Conservation (phyloP, 208 protist species). For the Acanthamoeba lenticulata region DNA sequence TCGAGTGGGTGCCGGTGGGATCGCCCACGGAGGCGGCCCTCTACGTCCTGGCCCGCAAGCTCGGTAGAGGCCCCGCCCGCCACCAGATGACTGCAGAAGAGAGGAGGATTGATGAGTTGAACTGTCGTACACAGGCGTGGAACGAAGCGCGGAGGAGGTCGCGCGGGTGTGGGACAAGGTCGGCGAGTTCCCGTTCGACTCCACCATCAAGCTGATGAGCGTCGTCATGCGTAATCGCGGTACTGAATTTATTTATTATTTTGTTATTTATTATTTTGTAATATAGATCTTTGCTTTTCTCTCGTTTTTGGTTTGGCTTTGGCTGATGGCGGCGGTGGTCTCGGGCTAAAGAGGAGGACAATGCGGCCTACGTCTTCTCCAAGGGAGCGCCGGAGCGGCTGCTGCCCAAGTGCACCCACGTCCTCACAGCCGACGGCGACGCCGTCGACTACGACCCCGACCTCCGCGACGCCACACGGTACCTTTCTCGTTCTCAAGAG, state of each 20-base stretch:
- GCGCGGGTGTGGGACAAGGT: background rate
- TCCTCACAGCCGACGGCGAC: background rate
- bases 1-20: constrained; percentile 26
- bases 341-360: background rate
- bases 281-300: no score
- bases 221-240: no score
- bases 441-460: background rate
- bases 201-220: constrained; percentile 59
- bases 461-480: background rate
- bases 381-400: constrained; percentile 48
- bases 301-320: background rate
- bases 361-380: background rate
- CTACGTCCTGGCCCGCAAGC: constrained; percentile 42
- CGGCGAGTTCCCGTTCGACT: constrained; percentile 51
- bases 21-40: constrained; percentile 48
- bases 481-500: background rate
- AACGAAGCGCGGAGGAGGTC: background rate
- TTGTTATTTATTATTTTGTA: no score
- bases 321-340: background rate
- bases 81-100: no score
- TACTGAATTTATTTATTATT: no score
- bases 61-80: no score
- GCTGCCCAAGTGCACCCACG: background rate
- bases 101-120: no score
- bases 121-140: background rate